Evolutionary conservation across 2,329 filamentous ascomycete species (phyloP), one percentile per base, ranked within the genome.

Genomic region (Sporothrix globosa): DNA sequence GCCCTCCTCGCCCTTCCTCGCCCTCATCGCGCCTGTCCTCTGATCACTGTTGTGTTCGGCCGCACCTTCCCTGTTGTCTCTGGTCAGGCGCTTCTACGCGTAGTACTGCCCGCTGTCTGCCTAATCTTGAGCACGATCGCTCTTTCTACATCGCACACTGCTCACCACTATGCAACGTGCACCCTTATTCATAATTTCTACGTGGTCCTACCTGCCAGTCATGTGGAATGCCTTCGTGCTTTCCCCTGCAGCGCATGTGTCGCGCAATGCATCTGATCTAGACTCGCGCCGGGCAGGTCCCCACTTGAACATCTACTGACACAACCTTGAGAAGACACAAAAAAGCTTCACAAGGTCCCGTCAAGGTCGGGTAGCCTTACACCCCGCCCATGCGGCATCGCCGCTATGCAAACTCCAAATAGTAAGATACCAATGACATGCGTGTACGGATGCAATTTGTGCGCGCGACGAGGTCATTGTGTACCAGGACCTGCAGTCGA

Each of bases 291-390:
- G 19, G 44, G n/a, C 56, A 11, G 56, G 21, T 63, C 58, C 13
- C 58, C 13, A 63, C 58, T 61, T n/a, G 54, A 58, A 11, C 54
- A 63, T 27, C 58, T 17, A 44, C 58, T 46, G 58, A n/a, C 58
- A 27, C 58, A 27, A 27, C 21, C 58, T 39, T 63, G 58, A n/a
- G 21, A 27, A 24, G 58, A 63, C 41, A 39, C 58, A 27, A 27
- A 10, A 61, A 63, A 63, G 58, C 58, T 63, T 63, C 58, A 13
- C 27, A 46, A 27, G 39, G 21, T 2, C n/a, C 58, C n/a, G 58
- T 63, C 39, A 46, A 11, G 58, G n/a, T 46, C 58, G 39, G 58
- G 58, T 46, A 63, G 58, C 58, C 58, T 39, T 39, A 21, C 58
- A n/a, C 34, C 34, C 34, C 56, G 58, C n/a, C 21, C 58, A 46